Conservation (phyloP, 2,329 filamentous ascomycete species). For the Septoria linicola region DNA sequence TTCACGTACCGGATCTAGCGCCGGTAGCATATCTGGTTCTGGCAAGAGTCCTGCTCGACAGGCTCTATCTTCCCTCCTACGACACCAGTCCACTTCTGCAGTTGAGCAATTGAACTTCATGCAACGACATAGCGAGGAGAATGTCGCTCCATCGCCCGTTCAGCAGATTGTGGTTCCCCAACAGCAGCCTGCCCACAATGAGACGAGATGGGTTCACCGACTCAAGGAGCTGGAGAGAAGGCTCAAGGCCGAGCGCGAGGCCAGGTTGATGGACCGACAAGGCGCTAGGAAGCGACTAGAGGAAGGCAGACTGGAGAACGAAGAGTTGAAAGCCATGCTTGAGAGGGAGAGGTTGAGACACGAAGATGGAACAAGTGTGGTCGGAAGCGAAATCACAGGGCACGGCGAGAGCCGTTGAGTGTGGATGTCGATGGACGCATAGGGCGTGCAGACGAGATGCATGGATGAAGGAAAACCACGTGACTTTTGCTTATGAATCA, state of each 20-base stretch:
- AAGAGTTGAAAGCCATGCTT: slow-evolving; percentile 65
- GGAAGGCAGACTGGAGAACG: slow-evolving; percentile 71
- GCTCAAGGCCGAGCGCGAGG: slow-evolving; percentile 86
- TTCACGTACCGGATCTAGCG: slow-evolving; percentile 23
- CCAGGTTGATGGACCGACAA: slow-evolving; percentile 75
- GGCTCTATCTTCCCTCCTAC: slow-evolving; percentile 53
- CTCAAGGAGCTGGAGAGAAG: slow-evolving; percentile 84
- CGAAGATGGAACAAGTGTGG: not conserved
- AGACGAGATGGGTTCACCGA: slow-evolving; percentile 80
- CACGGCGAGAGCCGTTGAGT: not conserved
- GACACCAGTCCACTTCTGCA: slow-evolving; percentile 55
- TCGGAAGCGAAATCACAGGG: not conserved
- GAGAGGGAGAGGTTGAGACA: slow-evolving; percentile 46
- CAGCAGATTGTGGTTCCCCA: slow-evolving; percentile 48
- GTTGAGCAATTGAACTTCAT: slow-evolving; percentile 43
- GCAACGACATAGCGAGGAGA: slow-evolving; percentile 17
- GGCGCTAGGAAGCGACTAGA: slow-evolving; percentile 79
- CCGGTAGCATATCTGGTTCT: slow-evolving; percentile 18
- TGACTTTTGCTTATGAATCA: not conserved
- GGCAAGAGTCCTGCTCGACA: slow-evolving; percentile 39
- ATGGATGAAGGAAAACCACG: not conserved
- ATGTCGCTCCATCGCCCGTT: slow-evolving; percentile 24
- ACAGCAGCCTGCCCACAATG: slow-evolving; percentile 47
- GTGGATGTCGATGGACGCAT: not conserved
- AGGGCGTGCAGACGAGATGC: not conserved